Percentiles rank a stretch among this genome's conserved stretches.
phyloP scores from a whole-genome alignment of 1,284 basidiomycete species.

The Ustilago hordei region DNA sequence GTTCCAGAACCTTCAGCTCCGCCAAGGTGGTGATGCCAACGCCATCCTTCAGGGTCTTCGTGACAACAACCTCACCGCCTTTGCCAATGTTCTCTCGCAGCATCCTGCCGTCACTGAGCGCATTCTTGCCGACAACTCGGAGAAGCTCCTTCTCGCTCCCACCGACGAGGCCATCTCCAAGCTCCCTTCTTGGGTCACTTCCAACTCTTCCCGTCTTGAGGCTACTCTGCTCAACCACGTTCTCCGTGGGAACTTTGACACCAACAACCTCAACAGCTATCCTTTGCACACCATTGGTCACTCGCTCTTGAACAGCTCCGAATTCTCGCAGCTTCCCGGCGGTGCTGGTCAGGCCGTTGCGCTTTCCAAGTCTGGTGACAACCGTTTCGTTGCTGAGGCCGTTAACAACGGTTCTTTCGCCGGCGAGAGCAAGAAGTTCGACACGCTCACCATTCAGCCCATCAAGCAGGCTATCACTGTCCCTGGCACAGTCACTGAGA shows the following conservation, averaged over 20 bases:
- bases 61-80: constrained; percentile 49
- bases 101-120: constrained; percentile 45
- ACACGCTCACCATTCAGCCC: constrained; percentile 51
- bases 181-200: constrained; percentile 47
- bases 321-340: constrained; percentile 47
- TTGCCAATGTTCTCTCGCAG: constrained; percentile 43
- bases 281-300: constrained; percentile 58
- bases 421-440: constrained; percentile 20
- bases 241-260: constrained; percentile 44
- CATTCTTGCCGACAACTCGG: constrained; percentile 44
- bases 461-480: constrained; percentile 52
- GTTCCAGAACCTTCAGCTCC: constrained; percentile 41
- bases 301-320: constrained; percentile 40
- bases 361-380: constrained; percentile 26
- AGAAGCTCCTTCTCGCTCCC: constrained; percentile 51
- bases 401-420: constrained; percentile 50
- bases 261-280: constrained; percentile 28
- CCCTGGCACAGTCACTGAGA: constrained; percentile 48
- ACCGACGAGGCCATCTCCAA: constrained; percentile 45
- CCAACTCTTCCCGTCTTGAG: constrained; percentile 49
- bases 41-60: constrained; percentile 42
- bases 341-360: constrained; percentile 58
- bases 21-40: constrained; percentile 50
- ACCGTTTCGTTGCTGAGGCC: constrained; percentile 41
- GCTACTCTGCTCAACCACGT: constrained; percentile 56